These are phyloP conservation scores for Eimeria brunetti DNA, from an alignment of 169 alveolate species.

Conservation along the genomic window DNA sequence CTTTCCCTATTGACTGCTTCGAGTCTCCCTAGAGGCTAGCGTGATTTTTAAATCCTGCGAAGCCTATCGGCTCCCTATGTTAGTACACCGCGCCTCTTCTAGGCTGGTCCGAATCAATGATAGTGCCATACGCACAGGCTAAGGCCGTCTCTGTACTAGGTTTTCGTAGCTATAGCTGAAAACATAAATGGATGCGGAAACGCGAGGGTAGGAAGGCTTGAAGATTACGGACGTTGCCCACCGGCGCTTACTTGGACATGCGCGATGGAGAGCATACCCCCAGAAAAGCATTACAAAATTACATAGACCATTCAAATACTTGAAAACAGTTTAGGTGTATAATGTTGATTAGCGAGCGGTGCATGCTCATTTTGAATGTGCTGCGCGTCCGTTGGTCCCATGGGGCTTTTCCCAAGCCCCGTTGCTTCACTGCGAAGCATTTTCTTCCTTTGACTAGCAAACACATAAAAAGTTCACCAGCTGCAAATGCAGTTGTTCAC, in stretches of 20 bases:
- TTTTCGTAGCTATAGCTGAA: background rate
- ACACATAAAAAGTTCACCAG: background rate
- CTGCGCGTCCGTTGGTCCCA: background rate
- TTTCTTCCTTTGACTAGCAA: background rate
- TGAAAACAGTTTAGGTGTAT: background rate
- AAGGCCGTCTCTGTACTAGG: background rate
- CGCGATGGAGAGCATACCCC: background rate
- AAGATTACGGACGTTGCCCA: background rate
- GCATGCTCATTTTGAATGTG: background rate
- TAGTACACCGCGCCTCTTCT: background rate
- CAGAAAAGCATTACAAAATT: background rate
- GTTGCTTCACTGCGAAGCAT: background rate
- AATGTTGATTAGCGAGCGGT: background rate
- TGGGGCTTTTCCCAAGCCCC: slow-evolving; percentile 62
- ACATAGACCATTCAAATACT: background rate
- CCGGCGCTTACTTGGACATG: background rate
- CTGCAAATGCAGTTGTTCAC: background rate
- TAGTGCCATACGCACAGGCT: background rate
- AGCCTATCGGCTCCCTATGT: background rate
- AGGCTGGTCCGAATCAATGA: background rate
- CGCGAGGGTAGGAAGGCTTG: background rate
- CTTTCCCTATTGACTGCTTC: background rate
- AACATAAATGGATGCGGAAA: background rate
- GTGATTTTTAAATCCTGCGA: background rate
- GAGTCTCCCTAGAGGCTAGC: background rate